Base-by-base conservation (phyloP, 108 stramenopile species). In the Fragilariopsis cylindrus region DNA sequence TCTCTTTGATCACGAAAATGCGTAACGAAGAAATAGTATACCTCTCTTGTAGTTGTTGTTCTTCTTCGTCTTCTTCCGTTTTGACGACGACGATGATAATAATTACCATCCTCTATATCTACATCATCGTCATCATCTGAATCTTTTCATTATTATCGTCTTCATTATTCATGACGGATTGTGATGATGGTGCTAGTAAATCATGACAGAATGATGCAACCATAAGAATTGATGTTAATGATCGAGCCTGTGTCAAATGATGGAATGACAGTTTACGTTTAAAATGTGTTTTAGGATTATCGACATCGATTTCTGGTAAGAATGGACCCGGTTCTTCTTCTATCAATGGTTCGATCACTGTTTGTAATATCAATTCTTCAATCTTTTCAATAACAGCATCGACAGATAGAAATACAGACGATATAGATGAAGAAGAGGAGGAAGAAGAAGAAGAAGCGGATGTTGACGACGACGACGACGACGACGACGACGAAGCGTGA, bases 1-100 rank as follows among this genome's bases (percentile, higher is more conserved):
- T 93, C 90, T 49, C 76, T 68, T 75, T 96, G 95, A 67, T 71
- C 78, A 11, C 88, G 78, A 77, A 93, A 96, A 72, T 93, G 90
- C 8, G 92, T 96, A 30, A 96, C 91, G 69, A 87, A 91, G 50
- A 80, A 82, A 64, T 96, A 96, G 71, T 92, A 93, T 5, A 96
- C 88, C 83, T 96, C 94, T 60, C 94, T 79, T 13, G 83, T 92
- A 8, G 92, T 92, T 5, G 92, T 89, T 15, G 92, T 92, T 11
- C 85, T 76, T 54, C 82, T 78, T 4, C 9, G 9, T 13, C 13
- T 9, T 13, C 9, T 52, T 9, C 12, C 12, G 9, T 13, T 9
- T 13, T 52, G 50, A 52, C 13, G 50, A 52, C 13, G 9, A 13
- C 50, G 50, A 9, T 52, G 50, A 13, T 52, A 2, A 18, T 15